phyloP scores from a whole-genome alignment of 495 filamentous ascomycete genomes.

The Neurospora sp. region DNA sequence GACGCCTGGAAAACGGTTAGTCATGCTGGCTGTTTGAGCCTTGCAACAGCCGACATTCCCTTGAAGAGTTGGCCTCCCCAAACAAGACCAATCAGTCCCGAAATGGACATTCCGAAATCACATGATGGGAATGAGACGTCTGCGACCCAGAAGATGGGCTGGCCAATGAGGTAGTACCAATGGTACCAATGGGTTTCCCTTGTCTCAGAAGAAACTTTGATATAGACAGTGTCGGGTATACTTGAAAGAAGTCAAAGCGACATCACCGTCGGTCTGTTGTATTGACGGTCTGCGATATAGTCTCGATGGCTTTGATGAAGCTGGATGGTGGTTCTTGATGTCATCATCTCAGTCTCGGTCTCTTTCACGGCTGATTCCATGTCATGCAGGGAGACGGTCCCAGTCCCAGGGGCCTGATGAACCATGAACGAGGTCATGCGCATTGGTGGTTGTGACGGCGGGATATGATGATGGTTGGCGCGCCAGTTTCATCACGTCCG shows the following conservation, averaged over 20 bases:
- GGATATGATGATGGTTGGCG: not conserved
- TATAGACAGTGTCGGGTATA: not conserved
- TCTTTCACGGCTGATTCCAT: not conserved
- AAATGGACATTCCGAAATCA: not conserved
- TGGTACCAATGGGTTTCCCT: not conserved
- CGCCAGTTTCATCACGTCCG: not conserved
- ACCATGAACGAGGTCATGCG: not conserved
- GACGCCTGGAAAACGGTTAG: not conserved
- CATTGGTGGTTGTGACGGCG: not conserved
- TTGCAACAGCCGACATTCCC: constrained; percentile 8
- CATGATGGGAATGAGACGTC: not conserved
- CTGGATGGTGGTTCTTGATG: not conserved
- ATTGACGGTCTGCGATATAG: not conserved
- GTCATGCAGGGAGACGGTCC: not conserved
- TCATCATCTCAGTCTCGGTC: not conserved
- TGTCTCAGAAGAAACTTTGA: not conserved
- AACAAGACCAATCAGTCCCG: not conserved
- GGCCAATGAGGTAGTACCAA: not conserved
- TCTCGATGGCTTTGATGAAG: not conserved
- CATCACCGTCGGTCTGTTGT: not conserved
- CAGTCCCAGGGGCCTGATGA: not conserved
- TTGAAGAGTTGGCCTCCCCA: not conserved
- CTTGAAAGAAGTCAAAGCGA: not conserved
- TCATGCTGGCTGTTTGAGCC: constrained; percentile 6
- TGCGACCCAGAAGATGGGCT: not conserved